Conservation (phyloP, 1,284 basidiomycete genomes). For the Rhizoctonia solani region DNA sequence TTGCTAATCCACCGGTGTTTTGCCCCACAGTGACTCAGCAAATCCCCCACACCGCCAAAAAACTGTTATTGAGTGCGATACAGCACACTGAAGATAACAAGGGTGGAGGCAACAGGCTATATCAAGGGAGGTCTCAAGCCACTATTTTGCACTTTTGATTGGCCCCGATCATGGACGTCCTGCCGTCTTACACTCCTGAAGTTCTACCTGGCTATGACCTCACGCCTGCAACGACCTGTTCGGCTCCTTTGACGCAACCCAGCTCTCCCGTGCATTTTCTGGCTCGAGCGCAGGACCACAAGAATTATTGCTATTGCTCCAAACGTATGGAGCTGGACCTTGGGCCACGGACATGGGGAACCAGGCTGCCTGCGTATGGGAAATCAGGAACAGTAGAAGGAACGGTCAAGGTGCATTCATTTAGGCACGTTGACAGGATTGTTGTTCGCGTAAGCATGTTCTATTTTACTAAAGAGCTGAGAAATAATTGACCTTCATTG, state of each 20-base stretch:
- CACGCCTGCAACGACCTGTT: background rate
- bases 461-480: too few species aligned
- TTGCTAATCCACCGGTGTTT: background rate
- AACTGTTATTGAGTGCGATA: too few species aligned
- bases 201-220: conserved; percentile 27
- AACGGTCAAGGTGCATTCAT: conserved; percentile 2
- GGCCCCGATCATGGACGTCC: background rate
- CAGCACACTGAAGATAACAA: background rate
- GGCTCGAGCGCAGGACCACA: background rate
- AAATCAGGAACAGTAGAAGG: background rate
- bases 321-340: conserved; percentile 22
- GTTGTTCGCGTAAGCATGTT: conserved; percentile 15
- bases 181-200: conserved; percentile 26
- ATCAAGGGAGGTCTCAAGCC: background rate
- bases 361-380: conserved; percentile 13
- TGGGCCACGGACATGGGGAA: conserved; percentile 23
- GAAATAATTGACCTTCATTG: too few species aligned
- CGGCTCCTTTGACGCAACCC: background rate
- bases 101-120: background rate
- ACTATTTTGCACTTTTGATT: background rate
- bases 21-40: background rate
- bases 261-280: background rate
- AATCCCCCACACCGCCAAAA: background rate
- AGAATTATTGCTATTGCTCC: background rate
- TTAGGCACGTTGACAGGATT: conserved; percentile 28